Evolutionary conservation across 2,329 filamentous ascomycete genomes (phyloP).

Genomic region (Calonectria pauciramosa): DNA sequence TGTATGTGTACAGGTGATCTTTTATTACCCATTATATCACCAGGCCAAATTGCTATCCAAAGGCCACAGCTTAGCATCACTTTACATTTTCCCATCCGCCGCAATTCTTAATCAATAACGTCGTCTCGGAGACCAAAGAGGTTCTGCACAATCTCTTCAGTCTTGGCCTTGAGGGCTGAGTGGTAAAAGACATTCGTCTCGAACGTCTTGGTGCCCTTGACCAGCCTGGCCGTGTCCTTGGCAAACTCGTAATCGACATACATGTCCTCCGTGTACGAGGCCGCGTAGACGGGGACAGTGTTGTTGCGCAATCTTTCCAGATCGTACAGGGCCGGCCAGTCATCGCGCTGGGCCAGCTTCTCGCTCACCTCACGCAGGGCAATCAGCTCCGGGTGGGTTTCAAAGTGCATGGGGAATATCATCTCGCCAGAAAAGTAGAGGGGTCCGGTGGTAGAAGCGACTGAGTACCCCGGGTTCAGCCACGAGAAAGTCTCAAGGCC

Average conservation of each 20-base stretch:
- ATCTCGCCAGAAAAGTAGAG: constrained; percentile 93
- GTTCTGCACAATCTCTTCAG: constrained; percentile 82
- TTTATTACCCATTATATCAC: constrained; percentile 10
- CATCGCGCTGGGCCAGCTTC: constrained; percentile 74
- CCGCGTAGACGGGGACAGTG: constrained; percentile 87
- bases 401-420: constrained; percentile 89
- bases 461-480: constrained; percentile 55
- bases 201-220: constrained; percentile 83
- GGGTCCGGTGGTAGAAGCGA: constrained; percentile 57
- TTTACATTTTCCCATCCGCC: background rate
- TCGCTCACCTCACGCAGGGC: constrained; percentile 78
- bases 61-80: background rate
- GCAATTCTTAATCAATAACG: constrained; percentile 63
- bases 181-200: constrained; percentile 92
- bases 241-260: constrained; percentile 87
- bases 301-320: constrained; percentile 80
- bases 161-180: constrained; percentile 80
- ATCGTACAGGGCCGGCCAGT: constrained; percentile 86
- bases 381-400: constrained; percentile 82
- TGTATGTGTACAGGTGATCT: constrained; percentile 15
- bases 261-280: constrained; percentile 89
- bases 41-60: background rate
- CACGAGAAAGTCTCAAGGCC: constrained; percentile 63
- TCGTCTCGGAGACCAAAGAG: constrained; percentile 84
- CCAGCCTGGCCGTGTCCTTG: constrained; percentile 78